Evolutionary conservation across 108 stramenopile genomes (phyloP), one percentile per base, ranked within the genome.

Genomic region (Conticribra guillardii): DNA sequence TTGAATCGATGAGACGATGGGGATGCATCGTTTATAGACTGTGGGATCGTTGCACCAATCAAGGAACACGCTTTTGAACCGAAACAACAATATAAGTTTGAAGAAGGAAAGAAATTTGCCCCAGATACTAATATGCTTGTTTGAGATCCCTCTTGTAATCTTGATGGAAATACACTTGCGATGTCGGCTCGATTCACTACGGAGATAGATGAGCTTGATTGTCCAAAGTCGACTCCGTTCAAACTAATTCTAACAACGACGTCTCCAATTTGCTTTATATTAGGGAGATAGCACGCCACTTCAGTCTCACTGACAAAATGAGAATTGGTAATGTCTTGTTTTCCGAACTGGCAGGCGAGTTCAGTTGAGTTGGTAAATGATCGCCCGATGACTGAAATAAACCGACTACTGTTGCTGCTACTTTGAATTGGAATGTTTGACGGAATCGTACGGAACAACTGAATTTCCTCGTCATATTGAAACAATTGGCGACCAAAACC

Each of bases 141-240:
- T 23, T 61, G 60, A 28, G 60, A 31, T 50, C 73, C 72, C 47
- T 82, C 82, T 41, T 69, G 64, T 1, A 82, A 37, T 21, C 22
- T 68, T 24, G 32, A 27, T 2, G 82, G 82, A 24, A 8, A 53
- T 15, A 74, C 54, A 31, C 27, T 62, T 45, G 61, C 47, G 15
- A 82, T 69, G 0, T 53, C 2, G 24, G 67, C 62, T 15, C 61
- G 60, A 0, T 54, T 4, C 19, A 79, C 76, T 29, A 79, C 68
- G 1, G 55, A 31, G 16, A 82, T 15, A 2, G 60, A 55, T 27
- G 44, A 17, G 11, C n/a, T 74, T 30, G 54, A 47, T 28, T 54
- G 7, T 18, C 75, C 66, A 41, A 75, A 78, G 44, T 82, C 82
- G 9, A 60, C 37, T 33, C 79, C 77, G 45, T 69, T 77, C 15